These are phyloP conservation scores for Immersiella caudata DNA, from an alignment of 495 filamentous ascomycete species.

Conservation along the genomic window DNA sequence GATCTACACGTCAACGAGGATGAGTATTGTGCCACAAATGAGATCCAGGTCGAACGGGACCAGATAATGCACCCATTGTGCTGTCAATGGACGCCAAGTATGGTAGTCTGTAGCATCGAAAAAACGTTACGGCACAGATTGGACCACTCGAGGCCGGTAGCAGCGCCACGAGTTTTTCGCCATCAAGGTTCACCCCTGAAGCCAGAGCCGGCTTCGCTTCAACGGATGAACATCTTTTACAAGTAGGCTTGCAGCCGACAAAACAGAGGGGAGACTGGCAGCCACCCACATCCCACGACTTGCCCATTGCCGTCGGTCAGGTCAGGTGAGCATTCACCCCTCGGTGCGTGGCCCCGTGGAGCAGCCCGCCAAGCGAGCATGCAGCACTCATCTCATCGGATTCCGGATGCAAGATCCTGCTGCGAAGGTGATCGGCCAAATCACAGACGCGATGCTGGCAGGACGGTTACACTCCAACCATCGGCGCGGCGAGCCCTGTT, in stretches of 20 bases:
- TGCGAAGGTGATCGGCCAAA: constrained; percentile 13
- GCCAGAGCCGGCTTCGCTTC: neutral
- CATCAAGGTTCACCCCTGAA: neutral
- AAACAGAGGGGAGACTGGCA: too few relatives aligned
- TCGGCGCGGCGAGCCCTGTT: neutral
- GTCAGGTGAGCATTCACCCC: neutral
- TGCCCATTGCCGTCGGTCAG: neutral
- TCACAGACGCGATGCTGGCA: constrained; percentile 19
- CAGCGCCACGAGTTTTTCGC: neutral
- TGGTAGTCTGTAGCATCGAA: too few relatives aligned
- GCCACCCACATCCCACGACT: too few relatives aligned
- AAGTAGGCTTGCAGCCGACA: too few relatives aligned
- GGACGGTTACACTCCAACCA: constrained; percentile 1
- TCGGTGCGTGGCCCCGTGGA: neutral
- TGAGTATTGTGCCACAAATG: neutral
- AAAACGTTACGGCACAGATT: neutral
- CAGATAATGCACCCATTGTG: neutral
- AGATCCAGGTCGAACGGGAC: neutral
- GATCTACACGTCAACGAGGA: neutral
- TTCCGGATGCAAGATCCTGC: constrained; percentile 17
- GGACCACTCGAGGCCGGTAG: neutral
- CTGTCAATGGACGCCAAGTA: neutral
- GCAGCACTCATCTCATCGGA: constrained; percentile 5
- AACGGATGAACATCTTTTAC: neutral
- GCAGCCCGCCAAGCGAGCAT: neutral